phyloP scores from a whole-genome alignment of 257 asterid species.

The Primulina eburnea region DNA sequence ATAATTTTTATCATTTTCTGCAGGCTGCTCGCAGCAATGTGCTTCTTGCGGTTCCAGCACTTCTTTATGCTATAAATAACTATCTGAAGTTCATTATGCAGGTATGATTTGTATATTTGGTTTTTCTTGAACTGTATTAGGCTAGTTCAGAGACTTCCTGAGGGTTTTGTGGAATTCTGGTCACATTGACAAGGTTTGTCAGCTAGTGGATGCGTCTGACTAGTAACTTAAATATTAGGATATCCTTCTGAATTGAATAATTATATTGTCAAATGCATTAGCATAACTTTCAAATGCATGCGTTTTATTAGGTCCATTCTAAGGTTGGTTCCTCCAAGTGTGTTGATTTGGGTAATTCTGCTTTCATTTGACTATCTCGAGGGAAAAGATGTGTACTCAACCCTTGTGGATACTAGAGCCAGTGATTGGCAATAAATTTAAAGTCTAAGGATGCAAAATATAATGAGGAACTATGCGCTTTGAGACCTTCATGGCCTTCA shows the following conservation, averaged over 20 bases:
- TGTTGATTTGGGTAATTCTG: background rate
- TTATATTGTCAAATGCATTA: background rate
- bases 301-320: background rate
- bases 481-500: background rate
- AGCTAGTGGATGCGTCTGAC: background rate
- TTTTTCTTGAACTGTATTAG: constrained; percentile 14
- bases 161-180: background rate
- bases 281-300: background rate
- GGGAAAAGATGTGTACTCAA: background rate
- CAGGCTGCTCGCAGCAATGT: constrained; percentile 90
- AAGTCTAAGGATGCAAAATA: background rate
- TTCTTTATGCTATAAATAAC: constrained; percentile 90
- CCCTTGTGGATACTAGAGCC: background rate
- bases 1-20: constrained; percentile 26
- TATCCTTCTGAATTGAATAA: background rate
- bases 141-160: background rate
- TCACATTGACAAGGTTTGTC: background rate
- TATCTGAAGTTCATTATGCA: constrained; percentile 91
- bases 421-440: background rate
- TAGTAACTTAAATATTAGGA: background rate
- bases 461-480: background rate
- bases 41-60: constrained; percentile 94
- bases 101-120: constrained; percentile 38
- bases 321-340: background rate
- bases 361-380: background rate